Conservation (phyloP, 148 eudicot species). For the Rhododendron ovatum region DNA sequence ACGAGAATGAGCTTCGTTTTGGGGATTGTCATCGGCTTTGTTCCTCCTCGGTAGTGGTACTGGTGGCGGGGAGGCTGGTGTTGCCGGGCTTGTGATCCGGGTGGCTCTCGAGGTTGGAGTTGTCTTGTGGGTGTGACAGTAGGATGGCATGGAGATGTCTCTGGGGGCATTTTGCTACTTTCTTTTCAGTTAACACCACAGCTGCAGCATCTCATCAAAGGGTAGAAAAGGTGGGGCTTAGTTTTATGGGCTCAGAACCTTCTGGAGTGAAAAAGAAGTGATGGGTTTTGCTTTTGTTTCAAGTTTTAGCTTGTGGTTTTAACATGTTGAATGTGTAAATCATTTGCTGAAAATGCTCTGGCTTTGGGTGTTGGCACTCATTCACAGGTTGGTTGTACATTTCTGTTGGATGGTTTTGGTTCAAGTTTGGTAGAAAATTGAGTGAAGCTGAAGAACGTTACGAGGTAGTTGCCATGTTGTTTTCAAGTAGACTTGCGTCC, state of each 20-base stretch:
- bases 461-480: background rate
- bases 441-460: background rate
- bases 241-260: background rate
- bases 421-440: background rate
- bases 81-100: background rate
- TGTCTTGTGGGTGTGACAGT: conserved; percentile 19
- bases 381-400: background rate
- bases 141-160: conserved; percentile 21
- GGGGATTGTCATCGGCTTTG: conserved; percentile 37
- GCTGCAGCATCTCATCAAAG: background rate
- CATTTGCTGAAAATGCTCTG: background rate
- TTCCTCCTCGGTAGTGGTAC: background rate
- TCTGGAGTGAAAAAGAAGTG: conserved; percentile 28
- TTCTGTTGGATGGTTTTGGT: background rate
- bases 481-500: background rate
- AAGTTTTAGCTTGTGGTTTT: conserved; percentile 18
- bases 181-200: background rate
- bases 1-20: conserved; percentile 54
- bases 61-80: background rate
- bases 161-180: conserved; percentile 49
- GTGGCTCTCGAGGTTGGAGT: conserved; percentile 8
- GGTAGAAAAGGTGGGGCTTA: background rate
- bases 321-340: background rate
- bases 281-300: conserved; percentile 30
- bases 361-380: background rate